These are phyloP conservation scores for Acacia concinna DNA, from an alignment of 331 rosid species.

Conservation along the genomic window DNA sequence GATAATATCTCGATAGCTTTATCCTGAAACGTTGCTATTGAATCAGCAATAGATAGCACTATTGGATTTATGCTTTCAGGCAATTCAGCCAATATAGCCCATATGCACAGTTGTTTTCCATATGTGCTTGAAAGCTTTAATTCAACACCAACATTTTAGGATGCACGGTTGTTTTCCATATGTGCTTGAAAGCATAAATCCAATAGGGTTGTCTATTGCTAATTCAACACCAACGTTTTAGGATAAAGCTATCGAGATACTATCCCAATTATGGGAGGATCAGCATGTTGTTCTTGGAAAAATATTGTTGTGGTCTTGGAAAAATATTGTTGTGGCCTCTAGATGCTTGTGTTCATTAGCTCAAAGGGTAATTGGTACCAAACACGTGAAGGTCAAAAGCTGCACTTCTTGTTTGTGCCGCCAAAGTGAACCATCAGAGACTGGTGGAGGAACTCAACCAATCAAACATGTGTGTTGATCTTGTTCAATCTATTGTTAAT, in stretches of 20 bases:
- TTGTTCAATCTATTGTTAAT: slow-evolving; percentile 77
- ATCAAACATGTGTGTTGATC: slow-evolving; percentile 60
- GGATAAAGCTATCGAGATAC: slow-evolving; percentile 91
- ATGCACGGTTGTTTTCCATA: slow-evolving; percentile 80
- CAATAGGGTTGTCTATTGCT: slow-evolving; percentile 75
- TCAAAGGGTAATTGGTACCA: slow-evolving; percentile 77
- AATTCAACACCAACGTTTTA: slow-evolving; percentile 72
- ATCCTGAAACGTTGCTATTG: slow-evolving; percentile 74
- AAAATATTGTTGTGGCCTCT: slow-evolving; percentile 56
- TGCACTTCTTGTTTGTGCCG: slow-evolving; percentile 89
- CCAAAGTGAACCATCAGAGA: slow-evolving; percentile 80
- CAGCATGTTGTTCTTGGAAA: slow-evolving; percentile 84
- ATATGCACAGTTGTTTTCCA: slow-evolving; percentile 78
- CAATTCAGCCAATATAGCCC: slow-evolving; percentile 89
- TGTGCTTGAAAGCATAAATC: slow-evolving; percentile 79
- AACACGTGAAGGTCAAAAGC: slow-evolving; percentile 63
- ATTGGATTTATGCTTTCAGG: slow-evolving; percentile 80
- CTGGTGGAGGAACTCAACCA: slow-evolving; percentile 77
- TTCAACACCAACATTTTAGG: slow-evolving; percentile 76
- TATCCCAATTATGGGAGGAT: slow-evolving; percentile 81
- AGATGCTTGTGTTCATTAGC: slow-evolving; percentile 74
- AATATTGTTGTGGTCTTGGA: slow-evolving; percentile 56
- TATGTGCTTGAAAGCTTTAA: slow-evolving; percentile 72
- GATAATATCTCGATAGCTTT: slow-evolving; percentile 90
- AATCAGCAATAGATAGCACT: slow-evolving; percentile 74